Evolutionary conservation across 257 asterid species (phyloP).

Genomic region (Solanum paucissectum): DNA sequence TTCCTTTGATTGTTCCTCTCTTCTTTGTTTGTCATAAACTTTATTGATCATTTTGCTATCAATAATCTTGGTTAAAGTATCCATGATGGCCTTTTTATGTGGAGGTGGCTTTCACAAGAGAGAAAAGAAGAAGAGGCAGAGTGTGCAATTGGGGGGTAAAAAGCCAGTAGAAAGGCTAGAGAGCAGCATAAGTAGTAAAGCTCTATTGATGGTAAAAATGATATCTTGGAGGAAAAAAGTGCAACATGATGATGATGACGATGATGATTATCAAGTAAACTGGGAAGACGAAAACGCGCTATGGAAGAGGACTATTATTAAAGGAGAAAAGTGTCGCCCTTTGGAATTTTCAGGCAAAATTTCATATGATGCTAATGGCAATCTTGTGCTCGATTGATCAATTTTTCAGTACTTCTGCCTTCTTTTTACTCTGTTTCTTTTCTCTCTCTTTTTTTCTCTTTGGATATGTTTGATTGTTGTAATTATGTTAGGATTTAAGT

Average conservation of each 20-base stretch:
- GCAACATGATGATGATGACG: constrained; percentile 9
- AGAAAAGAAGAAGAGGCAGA: not conserved
- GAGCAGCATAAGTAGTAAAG: constrained; percentile 48
- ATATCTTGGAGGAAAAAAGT: constrained; percentile 66
- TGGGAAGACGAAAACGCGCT: constrained; percentile 28
- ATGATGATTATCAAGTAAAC: not conserved
- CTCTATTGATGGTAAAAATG: constrained; percentile 41
- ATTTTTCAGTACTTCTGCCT: not conserved
- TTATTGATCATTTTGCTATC: constrained; percentile 8
- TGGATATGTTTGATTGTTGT: not conserved
- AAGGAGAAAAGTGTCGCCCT: constrained; percentile 69
- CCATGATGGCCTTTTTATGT: constrained; percentile 27
- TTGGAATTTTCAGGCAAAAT: constrained; percentile 69
- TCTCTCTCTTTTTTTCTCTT: not conserved
- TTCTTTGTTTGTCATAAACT: not conserved
- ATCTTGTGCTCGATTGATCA: constrained; percentile 32
- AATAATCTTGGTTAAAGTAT: constrained; percentile 13
- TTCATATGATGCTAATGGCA: constrained; percentile 60
- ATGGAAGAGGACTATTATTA: constrained; percentile 74
- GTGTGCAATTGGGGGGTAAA: constrained; percentile 33
- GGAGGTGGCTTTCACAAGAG: constrained; percentile 24
- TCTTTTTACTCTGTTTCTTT: not conserved
- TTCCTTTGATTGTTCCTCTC: not conserved
- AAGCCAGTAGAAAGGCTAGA: constrained; percentile 18
- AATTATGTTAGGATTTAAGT: not conserved